Evolutionary conservation across 495 filamentous ascomycete genomes (phyloP).

Genomic region (Penicillium angulare): DNA sequence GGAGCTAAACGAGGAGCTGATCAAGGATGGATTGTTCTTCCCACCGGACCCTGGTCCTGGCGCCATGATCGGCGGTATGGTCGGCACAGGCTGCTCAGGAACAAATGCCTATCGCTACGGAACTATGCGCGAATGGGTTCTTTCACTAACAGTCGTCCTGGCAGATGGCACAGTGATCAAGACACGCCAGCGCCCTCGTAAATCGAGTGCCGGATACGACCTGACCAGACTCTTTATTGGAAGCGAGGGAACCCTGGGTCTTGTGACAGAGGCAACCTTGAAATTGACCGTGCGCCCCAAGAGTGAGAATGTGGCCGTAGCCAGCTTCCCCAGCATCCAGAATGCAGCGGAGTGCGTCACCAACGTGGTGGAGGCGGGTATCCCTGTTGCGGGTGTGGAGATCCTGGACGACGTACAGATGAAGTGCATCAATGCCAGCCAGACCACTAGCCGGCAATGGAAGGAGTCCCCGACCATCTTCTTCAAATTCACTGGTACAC

Average conservation of each 20-base stretch:
- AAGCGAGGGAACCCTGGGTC: constrained; percentile 62
- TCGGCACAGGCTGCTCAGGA: constrained; percentile 63
- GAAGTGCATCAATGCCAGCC: constrained; percentile 61
- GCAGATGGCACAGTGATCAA: constrained; percentile 66
- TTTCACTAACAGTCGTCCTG: constrained; percentile 61
- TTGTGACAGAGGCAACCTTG: constrained; percentile 63
- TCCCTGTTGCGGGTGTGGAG: constrained; percentile 63
- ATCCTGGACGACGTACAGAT: constrained; percentile 66
- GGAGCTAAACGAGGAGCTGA: constrained; percentile 56
- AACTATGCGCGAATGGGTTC: constrained; percentile 69
- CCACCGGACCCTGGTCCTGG: constrained; percentile 66
- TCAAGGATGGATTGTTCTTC: constrained; percentile 59
- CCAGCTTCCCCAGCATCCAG: constrained; percentile 56
- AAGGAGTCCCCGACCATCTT: constrained; percentile 62
- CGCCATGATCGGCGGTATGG: constrained; percentile 69
- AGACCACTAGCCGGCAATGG: constrained; percentile 54
- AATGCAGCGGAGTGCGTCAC: constrained; percentile 60
- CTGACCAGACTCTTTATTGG: constrained; percentile 63
- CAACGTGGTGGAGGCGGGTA: constrained; percentile 58
- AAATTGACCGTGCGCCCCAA: constrained; percentile 63
- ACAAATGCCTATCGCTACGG: constrained; percentile 69
- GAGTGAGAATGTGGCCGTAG: constrained; percentile 61
- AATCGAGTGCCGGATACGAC: constrained; percentile 67
- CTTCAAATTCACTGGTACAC: constrained; percentile 65
- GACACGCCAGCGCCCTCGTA: constrained; percentile 62